Evolutionary conservation across 2,329 filamentous ascomycete species (phyloP), one percentile per base, ranked within the genome.

Genomic region (Beauveria rudraprayagi): DNA sequence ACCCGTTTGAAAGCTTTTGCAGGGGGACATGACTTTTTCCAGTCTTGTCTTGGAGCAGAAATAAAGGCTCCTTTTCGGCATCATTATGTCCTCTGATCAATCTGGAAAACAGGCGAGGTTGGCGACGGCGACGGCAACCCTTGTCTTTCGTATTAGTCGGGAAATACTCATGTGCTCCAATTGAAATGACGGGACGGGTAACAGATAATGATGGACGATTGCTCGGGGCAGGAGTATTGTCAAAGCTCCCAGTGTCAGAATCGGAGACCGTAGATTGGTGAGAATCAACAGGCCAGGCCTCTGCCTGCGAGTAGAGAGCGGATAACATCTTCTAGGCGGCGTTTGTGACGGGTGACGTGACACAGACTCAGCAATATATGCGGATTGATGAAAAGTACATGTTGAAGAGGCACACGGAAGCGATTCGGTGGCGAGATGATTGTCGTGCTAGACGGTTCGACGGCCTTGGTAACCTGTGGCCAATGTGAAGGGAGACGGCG

Each of bases 191-290:
- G 5, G 41, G 24, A 19, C 66, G 64, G 26, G 67, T 53, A 14
- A 65, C 50, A 1, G 68, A 65, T 9, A 72, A 53, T 9, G 71
- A 73, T 17, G 68, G 60, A 17, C 68, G 70, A 30, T 63, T 60
- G 52, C 72, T 75, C 9, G 70, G 68, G n/a, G 68, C 65, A 19
- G 73, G 72, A 22, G 72, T 73, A 22, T 66, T 63, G 61, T 74
- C 70, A 55, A 75, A 72, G 53, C 68, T 67, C n/a, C 66, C 67
- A 40, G 55, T 40, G 14, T 66, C 66, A 14, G 60, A 52, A 5
- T 56, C 30, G 30, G 50, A 50, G 16, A 37, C 51, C 26, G 34
- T 11, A 7, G 48, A 48, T 26, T n/a, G 50, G 17, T 55, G 41
- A 16, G 16, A 24, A 54, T 60, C n/a, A 16, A 17, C 30, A 6